Conservation (phyloP, 176 grass and related monocot genomes). For the Phragmites australis region DNA sequence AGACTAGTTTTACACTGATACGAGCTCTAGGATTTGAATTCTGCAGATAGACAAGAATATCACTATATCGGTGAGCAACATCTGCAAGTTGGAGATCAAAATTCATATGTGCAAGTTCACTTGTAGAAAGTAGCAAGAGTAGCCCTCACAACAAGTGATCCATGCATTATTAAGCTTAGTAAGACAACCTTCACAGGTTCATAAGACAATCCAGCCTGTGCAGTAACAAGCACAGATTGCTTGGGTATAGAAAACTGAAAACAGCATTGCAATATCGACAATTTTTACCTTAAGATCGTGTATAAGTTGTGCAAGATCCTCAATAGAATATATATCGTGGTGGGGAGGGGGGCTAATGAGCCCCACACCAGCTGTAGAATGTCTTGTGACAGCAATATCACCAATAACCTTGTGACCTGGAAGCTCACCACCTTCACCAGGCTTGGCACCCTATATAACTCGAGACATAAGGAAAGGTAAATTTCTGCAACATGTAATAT, state of each 20-base stretch:
- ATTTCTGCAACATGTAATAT: slow-evolving; percentile 10
- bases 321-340: slow-evolving; percentile 98
- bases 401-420: slow-evolving; percentile 97
- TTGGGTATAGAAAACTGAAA: slow-evolving; percentile 30
- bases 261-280: not conserved
- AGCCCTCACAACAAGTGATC: not conserved
- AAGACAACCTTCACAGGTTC: not conserved
- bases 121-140: not conserved
- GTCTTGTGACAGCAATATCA: slow-evolving; percentile 93
- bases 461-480: slow-evolving; percentile 34
- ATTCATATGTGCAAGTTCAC: slow-evolving; percentile 10
- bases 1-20: slow-evolving; percentile 95
- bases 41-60: slow-evolving; percentile 53
- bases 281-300: slow-evolving; percentile 92
- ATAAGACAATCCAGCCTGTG: not conserved
- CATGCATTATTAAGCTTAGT: not conserved
- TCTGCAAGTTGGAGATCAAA: slow-evolving; percentile 11
- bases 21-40: slow-evolving; percentile 87
- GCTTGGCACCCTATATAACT: slow-evolving; percentile 83
- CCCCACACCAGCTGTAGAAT: slow-evolving; percentile 98
- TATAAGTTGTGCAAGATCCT: slow-evolving; percentile 97
- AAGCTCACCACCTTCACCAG: slow-evolving; percentile 98
- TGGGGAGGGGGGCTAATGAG: slow-evolving; percentile 97
- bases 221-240: not conserved
- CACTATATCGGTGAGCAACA: slow-evolving; percentile 18